phyloP scores from a whole-genome alignment of 306 rosid species.

The Prunus dulcis region DNA sequence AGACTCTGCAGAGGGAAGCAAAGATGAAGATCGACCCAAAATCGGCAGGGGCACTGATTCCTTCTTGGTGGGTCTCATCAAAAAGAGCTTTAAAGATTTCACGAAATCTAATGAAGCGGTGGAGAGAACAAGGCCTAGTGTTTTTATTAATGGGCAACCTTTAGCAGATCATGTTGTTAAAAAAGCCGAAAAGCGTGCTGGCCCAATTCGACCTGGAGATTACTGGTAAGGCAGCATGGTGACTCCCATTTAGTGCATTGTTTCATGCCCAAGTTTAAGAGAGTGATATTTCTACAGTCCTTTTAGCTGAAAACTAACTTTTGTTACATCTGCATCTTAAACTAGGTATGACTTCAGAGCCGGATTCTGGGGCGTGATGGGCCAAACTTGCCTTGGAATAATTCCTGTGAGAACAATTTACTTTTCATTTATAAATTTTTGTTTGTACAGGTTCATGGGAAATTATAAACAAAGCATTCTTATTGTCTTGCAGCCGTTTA shows the following conservation, averaged over 20 bases:
- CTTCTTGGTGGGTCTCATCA: slow-evolving; percentile 29
- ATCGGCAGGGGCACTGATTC: slow-evolving; percentile 23
- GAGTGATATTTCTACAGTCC: not conserved
- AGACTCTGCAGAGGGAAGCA: slow-evolving; percentile 31
- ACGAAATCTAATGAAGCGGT: slow-evolving; percentile 28
- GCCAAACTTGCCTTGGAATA: slow-evolving; percentile 52
- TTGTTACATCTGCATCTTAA: slow-evolving; percentile 1
- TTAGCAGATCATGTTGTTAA: slow-evolving; percentile 28
- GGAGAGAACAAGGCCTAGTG: slow-evolving; percentile 29
- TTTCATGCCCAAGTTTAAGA: slow-evolving; percentile 6
- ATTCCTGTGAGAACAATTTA: slow-evolving; percentile 40
- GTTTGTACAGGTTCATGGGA: not conserved
- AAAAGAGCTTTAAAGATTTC: slow-evolving; percentile 33
- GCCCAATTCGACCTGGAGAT: slow-evolving; percentile 46
- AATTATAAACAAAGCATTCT: slow-evolving; percentile 1
- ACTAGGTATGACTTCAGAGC: slow-evolving; percentile 53
- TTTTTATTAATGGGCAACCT: slow-evolving; percentile 40
- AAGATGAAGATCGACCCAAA: slow-evolving; percentile 35
- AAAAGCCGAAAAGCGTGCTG: slow-evolving; percentile 51
- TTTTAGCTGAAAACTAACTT: slow-evolving; percentile 3
- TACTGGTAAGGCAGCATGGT: slow-evolving; percentile 36
- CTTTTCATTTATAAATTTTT: slow-evolving; percentile 3
- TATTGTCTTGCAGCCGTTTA: slow-evolving; percentile 34
- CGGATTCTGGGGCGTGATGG: slow-evolving; percentile 62
- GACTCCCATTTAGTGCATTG: not conserved